Evolutionary conservation across 2,329 filamentous ascomycete species (phyloP).

Genomic region (Xylariaceae sp.): DNA sequence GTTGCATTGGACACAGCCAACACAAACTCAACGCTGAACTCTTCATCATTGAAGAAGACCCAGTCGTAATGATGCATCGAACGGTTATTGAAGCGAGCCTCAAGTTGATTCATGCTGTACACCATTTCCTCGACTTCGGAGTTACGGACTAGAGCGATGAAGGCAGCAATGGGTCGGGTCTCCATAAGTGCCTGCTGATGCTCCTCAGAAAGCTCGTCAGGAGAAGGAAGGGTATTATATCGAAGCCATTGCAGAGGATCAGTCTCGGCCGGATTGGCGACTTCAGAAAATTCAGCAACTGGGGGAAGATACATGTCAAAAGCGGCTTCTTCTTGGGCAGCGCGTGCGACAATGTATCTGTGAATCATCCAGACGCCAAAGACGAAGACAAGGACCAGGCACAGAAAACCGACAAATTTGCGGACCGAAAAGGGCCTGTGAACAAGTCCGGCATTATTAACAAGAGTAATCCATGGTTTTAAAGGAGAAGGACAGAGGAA

Average conservation of each 20-base stretch:
- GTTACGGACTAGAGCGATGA: constrained; percentile 68
- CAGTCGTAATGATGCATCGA: constrained; percentile 72
- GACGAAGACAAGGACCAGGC: constrained; percentile 21
- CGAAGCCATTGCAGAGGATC: constrained; percentile 29
- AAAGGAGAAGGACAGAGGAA: background rate
- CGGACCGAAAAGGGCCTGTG: constrained; percentile 25
- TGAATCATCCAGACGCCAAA: constrained; percentile 22
- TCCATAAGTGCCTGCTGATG: constrained; percentile 19
- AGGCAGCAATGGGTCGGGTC: constrained; percentile 34
- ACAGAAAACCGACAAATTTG: constrained; percentile 21
- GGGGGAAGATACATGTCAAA: constrained; percentile 27
- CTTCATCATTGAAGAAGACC: constrained; percentile 80
- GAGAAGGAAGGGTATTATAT: constrained; percentile 24
- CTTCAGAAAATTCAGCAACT: constrained; percentile 20
- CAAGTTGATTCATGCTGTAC: constrained; percentile 65
- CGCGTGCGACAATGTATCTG: constrained; percentile 18
- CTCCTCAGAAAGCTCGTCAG: constrained; percentile 17
- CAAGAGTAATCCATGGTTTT: constrained; percentile 11
- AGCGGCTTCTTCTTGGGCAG: constrained; percentile 7
- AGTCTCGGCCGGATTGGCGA: constrained; percentile 3
- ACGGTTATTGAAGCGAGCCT: constrained; percentile 72
- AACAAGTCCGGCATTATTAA: constrained; percentile 24
- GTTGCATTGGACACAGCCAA: constrained; percentile 61
- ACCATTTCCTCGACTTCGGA: constrained; percentile 63
- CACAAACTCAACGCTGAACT: constrained; percentile 75